Conservation (phyloP, 164 flowering plant genomes). For the Saururus chinensis region DNA sequence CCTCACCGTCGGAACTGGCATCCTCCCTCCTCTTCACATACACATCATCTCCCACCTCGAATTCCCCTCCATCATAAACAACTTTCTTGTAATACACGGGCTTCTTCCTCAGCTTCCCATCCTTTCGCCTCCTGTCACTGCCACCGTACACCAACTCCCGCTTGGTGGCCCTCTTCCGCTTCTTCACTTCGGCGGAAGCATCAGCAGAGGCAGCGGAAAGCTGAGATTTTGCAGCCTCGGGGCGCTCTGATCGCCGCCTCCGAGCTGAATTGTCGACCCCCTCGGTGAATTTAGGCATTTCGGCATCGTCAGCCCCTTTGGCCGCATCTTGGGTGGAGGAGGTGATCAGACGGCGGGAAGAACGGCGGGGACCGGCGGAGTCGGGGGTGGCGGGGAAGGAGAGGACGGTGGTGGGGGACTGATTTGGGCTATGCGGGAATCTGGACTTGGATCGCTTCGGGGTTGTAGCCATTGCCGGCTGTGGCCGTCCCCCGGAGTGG, state of each 20-base stretch:
- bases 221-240: neutral
- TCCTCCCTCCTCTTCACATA: conserved; percentile 88
- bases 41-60: conserved; percentile 74
- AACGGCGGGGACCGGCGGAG: no score
- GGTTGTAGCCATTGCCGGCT: no score
- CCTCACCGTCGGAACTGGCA: conserved; percentile 66
- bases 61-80: conserved; percentile 68
- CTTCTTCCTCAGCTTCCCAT: no score
- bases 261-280: no score
- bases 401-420: conserved; percentile 1
- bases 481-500: no score
- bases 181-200: no score
- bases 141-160: no score
- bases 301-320: no score
- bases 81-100: conserved; percentile 66
- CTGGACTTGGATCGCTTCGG: neutral
- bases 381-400: conserved; percentile 1
- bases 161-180: no score
- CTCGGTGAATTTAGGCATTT: neutral
- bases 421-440: conserved; percentile 2
- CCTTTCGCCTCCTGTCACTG: no score
- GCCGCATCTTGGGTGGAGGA: neutral
- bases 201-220: no score
- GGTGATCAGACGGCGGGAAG: conserved; percentile 13
- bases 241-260: neutral